These are phyloP conservation scores for Colletotrichum paranaense DNA, from an alignment of 2,329 filamentous ascomycete species.

Conservation along the genomic window DNA sequence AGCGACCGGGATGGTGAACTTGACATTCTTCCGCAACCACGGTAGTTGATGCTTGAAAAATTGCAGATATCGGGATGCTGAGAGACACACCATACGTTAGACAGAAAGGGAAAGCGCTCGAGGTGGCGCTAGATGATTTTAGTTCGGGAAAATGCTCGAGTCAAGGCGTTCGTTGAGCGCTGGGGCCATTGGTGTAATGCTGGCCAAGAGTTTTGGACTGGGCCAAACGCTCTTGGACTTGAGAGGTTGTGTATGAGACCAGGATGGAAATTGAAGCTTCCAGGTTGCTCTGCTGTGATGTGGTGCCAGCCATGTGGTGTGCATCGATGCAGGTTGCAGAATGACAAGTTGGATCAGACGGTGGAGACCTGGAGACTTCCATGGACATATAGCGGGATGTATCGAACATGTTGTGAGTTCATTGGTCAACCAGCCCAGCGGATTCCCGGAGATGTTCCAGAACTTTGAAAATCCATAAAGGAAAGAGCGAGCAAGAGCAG, in stretches of 20 bases:
- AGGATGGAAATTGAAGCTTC: not conserved
- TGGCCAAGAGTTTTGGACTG: not conserved
- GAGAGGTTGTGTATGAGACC: not conserved
- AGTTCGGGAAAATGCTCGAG: not conserved
- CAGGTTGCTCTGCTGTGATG: not conserved
- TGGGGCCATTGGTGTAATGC: not conserved
- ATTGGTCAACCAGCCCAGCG: not conserved
- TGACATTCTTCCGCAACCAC: not conserved
- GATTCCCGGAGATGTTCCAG: not conserved
- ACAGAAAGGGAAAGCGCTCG: not conserved
- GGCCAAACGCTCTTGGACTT: not conserved
- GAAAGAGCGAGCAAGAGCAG: not conserved
- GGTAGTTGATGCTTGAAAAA: not conserved
- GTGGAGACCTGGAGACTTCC: not conserved
- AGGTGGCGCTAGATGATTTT: not conserved
- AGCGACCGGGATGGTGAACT: not conserved
- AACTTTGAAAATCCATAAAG: not conserved
- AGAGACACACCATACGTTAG: not conserved
- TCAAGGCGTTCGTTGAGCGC: not conserved
- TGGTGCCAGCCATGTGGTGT: not conserved
- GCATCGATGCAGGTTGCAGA: not conserved
- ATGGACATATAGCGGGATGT: not conserved
- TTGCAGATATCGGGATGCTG: not conserved
- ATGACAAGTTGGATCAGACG: not conserved
- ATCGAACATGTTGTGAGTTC: not conserved